Evolutionary conservation across 495 filamentous ascomycete species (phyloP), one percentile per base, ranked within the genome.

Genomic region (Bathelium albidoporum): DNA sequence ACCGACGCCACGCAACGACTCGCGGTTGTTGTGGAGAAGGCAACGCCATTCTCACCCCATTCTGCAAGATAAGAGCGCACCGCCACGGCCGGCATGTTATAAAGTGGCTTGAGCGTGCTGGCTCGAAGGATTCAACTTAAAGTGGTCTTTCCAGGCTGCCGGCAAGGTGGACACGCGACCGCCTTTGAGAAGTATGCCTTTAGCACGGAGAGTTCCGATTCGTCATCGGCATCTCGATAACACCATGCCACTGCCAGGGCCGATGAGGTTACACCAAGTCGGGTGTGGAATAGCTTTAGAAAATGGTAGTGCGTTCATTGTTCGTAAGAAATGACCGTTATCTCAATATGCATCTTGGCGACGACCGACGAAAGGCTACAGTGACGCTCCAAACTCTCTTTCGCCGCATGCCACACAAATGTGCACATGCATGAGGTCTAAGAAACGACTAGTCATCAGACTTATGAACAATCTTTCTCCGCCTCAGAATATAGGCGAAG

Each of bases 1-100:
- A 55, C 49, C 49, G 16, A 55, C 49, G 49, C 49, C 49, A 55
- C 49, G 49, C 49, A 55, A 29, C 49, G 12, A 55, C 49, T 29
- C 24, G n/a, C 5, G 44, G 14, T 39, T 5, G 34, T 39, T 12
- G 44, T 49, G 44, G 44, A 49, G 44, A 49, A 20, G 14, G 9
- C 10, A 41, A 41, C 36, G 36, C 36, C 36, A 18, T 41, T 18
- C 36, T 41, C 36, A 20, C 44, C 16, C 5, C 5, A 29, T 26
- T 7, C 7, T 28, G 49, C 22, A 24, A 55, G 49, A 55, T 55
- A 55, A 55, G 49, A 55, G 49, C 26, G 20, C 49, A 55, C 49
- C 49, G 49, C 49, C 49, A 55, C 49, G 49, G 24, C 20, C 24
- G 10, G 22, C 22, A 12, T 24, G 7, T 9, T 55, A 2, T 24